phyloP scores from a whole-genome alignment of 176 grass and related monocot species.

The Avena eriantha region DNA sequence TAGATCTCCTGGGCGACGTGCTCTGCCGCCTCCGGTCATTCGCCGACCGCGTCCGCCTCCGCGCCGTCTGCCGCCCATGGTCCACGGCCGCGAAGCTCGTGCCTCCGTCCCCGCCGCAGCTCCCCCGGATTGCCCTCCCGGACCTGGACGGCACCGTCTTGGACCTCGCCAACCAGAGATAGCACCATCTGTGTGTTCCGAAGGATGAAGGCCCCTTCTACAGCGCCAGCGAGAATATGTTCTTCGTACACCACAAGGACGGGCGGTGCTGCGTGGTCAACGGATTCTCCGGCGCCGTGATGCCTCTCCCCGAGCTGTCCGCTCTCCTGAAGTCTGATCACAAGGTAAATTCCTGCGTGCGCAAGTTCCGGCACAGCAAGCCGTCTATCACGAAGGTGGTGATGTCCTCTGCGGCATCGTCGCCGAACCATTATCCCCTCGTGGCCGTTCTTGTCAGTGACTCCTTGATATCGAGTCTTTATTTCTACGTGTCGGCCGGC shows the following conservation, averaged over 20 bases:
- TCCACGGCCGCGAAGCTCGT: too few species aligned
- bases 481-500: background rate
- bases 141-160: too few species aligned
- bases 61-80: too few species aligned
- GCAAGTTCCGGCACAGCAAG: too few species aligned
- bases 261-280: background rate
- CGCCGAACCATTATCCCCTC: background rate
- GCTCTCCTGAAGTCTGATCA: background rate
- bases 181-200: too few species aligned
- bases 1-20: too few species aligned
- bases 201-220: background rate
- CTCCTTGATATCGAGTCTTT: background rate
- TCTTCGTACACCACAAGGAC: background rate
- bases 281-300: background rate
- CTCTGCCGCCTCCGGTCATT: too few species aligned
- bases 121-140: too few species aligned
- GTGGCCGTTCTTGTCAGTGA: background rate
- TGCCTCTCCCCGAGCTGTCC: background rate
- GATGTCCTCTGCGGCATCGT: background rate
- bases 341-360: background rate
- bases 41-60: too few species aligned
- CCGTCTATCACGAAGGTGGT: background rate
- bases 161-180: too few species aligned
- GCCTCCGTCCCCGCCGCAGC: too few species aligned
- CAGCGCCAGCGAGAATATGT: constrained; percentile 1